Conservation (phyloP, 495 filamentous ascomycete genomes). For the Schizothecium vesticola region DNA sequence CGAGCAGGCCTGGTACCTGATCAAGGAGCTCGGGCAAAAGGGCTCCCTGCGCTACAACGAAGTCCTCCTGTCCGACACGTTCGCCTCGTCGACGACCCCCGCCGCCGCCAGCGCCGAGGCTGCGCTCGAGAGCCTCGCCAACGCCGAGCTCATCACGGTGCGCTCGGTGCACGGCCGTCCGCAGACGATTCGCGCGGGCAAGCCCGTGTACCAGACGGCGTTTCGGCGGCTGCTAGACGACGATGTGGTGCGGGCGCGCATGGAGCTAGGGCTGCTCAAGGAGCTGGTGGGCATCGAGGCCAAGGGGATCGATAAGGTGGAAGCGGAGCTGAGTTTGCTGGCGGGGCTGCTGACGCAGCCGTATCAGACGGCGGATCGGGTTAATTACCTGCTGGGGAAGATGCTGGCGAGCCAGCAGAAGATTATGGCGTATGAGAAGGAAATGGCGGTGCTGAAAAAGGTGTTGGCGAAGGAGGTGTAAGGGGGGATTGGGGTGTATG, state of each 20-base stretch:
- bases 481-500: neutral
- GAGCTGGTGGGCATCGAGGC: slow-evolving; percentile 68
- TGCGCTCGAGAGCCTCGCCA: slow-evolving; percentile 72
- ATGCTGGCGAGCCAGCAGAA: slow-evolving; percentile 66
- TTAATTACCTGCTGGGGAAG: slow-evolving; percentile 69
- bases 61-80: slow-evolving; percentile 68
- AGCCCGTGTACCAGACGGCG: slow-evolving; percentile 81
- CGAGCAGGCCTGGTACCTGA: slow-evolving; percentile 85
- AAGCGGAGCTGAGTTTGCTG: slow-evolving; percentile 68
- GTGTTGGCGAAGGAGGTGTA: slow-evolving; percentile 27
- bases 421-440: slow-evolving; percentile 66
- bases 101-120: slow-evolving; percentile 52
- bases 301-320: slow-evolving; percentile 68
- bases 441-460: slow-evolving; percentile 68
- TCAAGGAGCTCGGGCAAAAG: slow-evolving; percentile 62
- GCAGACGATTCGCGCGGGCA: slow-evolving; percentile 66
- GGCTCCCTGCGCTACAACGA: slow-evolving; percentile 73
- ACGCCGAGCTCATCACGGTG: slow-evolving; percentile 82
- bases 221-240: slow-evolving; percentile 69
- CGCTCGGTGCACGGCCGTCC: slow-evolving; percentile 69
- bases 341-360: slow-evolving; percentile 57
- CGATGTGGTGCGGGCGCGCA: slow-evolving; percentile 60
- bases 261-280: slow-evolving; percentile 66
- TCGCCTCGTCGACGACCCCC: slow-evolving; percentile 47
- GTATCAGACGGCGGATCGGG: slow-evolving; percentile 52